Conservation (phyloP, 441 rosid genomes). For the Brassica hybrid region DNA sequence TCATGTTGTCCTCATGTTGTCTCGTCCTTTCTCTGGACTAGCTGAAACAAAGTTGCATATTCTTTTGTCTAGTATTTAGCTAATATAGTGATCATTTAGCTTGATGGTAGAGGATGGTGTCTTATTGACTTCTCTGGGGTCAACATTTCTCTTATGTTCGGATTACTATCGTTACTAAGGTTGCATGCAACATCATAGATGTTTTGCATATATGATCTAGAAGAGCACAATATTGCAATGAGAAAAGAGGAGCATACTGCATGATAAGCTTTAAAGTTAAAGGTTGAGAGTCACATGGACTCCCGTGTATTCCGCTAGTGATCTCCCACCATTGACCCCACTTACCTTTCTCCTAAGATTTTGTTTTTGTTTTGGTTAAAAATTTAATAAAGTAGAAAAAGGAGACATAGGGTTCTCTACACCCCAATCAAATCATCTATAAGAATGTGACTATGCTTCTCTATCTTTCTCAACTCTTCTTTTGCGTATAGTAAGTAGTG, state of each 20-base stretch:
- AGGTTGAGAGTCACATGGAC: slow-evolving; percentile 80
- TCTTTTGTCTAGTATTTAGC: too few species aligned
- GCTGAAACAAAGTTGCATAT: too few species aligned
- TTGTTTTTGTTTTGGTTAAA: slow-evolving; percentile 29
- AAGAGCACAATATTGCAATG: slow-evolving; percentile 8
- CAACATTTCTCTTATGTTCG: not conserved
- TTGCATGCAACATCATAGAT: slow-evolving; percentile 16
- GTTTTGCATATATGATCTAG: slow-evolving; percentile 6
- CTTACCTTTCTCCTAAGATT: slow-evolving; percentile 30
- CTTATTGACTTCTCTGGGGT: slow-evolving; percentile 8
- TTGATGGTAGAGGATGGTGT: not conserved
- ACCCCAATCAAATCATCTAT: slow-evolving; percentile 36
- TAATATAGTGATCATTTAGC: not conserved
- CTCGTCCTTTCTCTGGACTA: not conserved
- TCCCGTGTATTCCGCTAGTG: slow-evolving; percentile 79
- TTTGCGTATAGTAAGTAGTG: slow-evolving; percentile 19
- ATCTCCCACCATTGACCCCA: slow-evolving; percentile 33
- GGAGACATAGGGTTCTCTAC: slow-evolving; percentile 40
- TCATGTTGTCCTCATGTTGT: not conserved
- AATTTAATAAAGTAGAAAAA: not conserved
- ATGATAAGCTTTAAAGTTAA: slow-evolving; percentile 34
- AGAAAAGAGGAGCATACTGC: slow-evolving; percentile 17
- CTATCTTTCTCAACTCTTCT: slow-evolving; percentile 30
- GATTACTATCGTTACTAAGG: not conserved
- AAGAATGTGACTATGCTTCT: slow-evolving; percentile 18